These are phyloP conservation scores for Cutaneotrichosporon dermatis DNA, from an alignment of 1,284 basidiomycete genomes.

Conservation along the genomic window DNA sequence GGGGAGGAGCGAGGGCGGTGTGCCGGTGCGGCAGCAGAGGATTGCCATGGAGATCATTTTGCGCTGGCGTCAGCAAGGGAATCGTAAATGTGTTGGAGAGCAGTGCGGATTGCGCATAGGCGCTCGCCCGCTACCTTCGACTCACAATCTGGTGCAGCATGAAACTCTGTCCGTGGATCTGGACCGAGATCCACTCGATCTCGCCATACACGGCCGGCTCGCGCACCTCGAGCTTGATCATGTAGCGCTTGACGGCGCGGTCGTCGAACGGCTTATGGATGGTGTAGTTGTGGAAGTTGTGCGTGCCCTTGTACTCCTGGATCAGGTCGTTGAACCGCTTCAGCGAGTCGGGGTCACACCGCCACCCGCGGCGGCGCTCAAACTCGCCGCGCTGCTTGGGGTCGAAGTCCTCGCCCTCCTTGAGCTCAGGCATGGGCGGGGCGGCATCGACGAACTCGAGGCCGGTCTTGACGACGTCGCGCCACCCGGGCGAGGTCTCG, in stretches of 20 bases:
- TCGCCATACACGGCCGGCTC: conserved; percentile 80
- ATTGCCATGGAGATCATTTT: conserved; percentile 95
- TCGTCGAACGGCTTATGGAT: conserved; percentile 81
- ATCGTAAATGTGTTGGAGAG: no score
- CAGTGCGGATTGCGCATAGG: no score
- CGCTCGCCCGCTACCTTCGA: neutral
- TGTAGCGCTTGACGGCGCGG: conserved; percentile 71
- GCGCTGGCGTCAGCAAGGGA: conserved; percentile 57
- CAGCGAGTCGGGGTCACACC: conserved; percentile 58
- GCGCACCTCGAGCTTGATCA: conserved; percentile 75
- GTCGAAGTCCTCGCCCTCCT: conserved; percentile 32
- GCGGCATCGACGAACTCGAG: conserved; percentile 45
- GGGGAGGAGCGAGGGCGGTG: conserved; percentile 66
- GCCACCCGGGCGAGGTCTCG: conserved; percentile 40
- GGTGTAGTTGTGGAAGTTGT: conserved; percentile 97
- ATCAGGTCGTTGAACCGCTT: conserved; percentile 58
- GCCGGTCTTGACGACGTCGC: conserved; percentile 31
- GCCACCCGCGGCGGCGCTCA: conserved; percentile 56
- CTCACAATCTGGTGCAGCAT: conserved; percentile 86
- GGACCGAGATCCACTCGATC: conserved; percentile 91
- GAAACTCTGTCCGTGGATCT: conserved; percentile 95
- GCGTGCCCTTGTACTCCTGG: conserved; percentile 63
- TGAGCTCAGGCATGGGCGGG: conserved; percentile 43
- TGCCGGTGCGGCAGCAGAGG: conserved; percentile 67
- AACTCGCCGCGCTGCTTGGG: conserved; percentile 38